phyloP scores from a whole-genome alignment of 306 rosid genomes.

The Medicago lupulina region DNA sequence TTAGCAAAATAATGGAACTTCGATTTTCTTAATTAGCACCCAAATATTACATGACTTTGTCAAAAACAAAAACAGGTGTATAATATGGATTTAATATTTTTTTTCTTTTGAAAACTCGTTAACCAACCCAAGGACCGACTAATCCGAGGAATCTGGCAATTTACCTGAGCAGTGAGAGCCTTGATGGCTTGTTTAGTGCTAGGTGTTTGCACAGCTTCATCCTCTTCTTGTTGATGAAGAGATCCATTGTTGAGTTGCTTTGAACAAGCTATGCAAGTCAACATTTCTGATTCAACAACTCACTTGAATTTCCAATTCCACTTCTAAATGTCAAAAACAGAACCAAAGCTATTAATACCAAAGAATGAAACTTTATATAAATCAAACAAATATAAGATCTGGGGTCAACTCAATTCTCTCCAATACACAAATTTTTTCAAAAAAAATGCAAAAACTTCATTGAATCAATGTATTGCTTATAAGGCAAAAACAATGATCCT shows the following conservation, averaged over 20 bases:
- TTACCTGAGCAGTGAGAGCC: slow-evolving; percentile 89
- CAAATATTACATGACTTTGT: slow-evolving; percentile 16
- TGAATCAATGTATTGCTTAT: slow-evolving; percentile 21
- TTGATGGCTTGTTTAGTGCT: slow-evolving; percentile 88
- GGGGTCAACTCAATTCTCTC: slow-evolving; percentile 42
- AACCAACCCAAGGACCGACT: no score
- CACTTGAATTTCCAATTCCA: slow-evolving; percentile 26
- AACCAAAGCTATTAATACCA: slow-evolving; percentile 24
- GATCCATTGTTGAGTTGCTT: slow-evolving; percentile 93
- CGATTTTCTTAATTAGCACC: background rate
- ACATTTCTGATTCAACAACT: slow-evolving; percentile 57
- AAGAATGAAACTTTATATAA: slow-evolving; percentile 27
- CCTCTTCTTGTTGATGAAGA: slow-evolving; percentile 71
- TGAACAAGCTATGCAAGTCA: slow-evolving; percentile 94
- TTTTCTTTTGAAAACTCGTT: no score
- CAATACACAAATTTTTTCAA: background rate
- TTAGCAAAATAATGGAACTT: slow-evolving; percentile 6
- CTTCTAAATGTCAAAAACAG: slow-evolving; percentile 32
- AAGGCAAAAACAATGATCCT: slow-evolving; percentile 14
- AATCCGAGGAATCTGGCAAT: background rate
- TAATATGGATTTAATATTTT: background rate
- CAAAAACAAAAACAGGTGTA: background rate
- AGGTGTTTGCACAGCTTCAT: slow-evolving; percentile 73
- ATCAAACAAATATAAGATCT: slow-evolving; percentile 53
- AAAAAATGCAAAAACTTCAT: slow-evolving; percentile 38